Base-by-base conservation (phyloP, 208 protist genomes). In the Novymonas esmeraldas region DNA sequence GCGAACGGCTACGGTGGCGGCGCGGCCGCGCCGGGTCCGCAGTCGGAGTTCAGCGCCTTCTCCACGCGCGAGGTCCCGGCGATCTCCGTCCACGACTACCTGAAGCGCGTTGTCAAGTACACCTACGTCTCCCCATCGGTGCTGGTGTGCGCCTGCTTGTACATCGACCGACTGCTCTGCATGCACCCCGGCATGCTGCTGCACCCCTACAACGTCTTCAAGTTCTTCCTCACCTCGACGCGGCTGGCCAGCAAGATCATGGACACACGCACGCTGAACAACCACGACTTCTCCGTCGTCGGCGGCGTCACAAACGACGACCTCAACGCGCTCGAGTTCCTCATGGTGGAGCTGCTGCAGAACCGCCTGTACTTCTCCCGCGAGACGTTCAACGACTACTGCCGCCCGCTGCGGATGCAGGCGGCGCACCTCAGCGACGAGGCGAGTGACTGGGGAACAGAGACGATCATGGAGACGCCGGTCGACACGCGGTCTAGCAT, bases 241-340 rank as follows among this genome's bases (percentile, higher is more conserved):
- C 82, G 89, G 29, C 60, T 93, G 4, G 73, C 80, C 16, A 88
- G 79, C 55, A 95, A 95, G 57, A 57, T 93, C 20, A 77, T 91
- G 64, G 89, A 95, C 66, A 85, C 85, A 20, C 77, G 89, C 42
- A 86, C 79, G 13, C 70, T 95, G 1, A 93, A 77, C 64, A 93
- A 93, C 60, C 88, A 86, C 55, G 75, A 90, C 73, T 93, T 93
- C 64, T 81, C 89, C 16, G 50, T 73, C 48, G 71, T 92, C 11
- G 76, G 78, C 54, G 85, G 86, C 18, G 45, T 95, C 26, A 69
- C 76, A 4, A 85, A 83, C 44, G 65, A 82, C 11, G 77, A 94
- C 61, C 67, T 95, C 39, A 90, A 90, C 66, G 46, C 60, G 13
- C 74, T 95, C 16, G 90, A 95, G 69, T 59, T 77, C 9, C 44